Evolutionary conservation across 2,329 filamentous ascomycete genomes (phyloP), one percentile per base, ranked within the genome.

Genomic region (Aspergillus spinulosporus): DNA sequence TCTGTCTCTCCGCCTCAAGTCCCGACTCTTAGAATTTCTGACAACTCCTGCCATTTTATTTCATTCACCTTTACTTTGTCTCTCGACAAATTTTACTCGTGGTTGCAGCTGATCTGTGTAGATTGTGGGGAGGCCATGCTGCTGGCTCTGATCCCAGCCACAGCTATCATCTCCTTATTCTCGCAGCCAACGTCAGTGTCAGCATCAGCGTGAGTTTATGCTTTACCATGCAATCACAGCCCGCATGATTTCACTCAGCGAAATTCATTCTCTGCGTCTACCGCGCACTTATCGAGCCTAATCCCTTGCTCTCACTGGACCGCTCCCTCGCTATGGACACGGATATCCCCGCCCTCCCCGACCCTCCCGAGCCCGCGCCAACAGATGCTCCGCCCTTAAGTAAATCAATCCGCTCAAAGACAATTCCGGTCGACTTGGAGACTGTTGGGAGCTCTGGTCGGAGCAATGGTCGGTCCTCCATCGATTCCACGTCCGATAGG

Each of bases 401-500:
- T 9, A 71, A 68, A 64, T 64, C 69, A 21, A 72, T 65, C 49
- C 74, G 75, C 15, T 72, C 70, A 53, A 71, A 66, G 61, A 74
- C 72, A 11, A 64, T 68, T n/a, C 66, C 70, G 32, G 66, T 63
- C 31, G 74, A 74, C 31, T 54, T 68, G 7, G 73, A 74, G 44
- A 59, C 62, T 11, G 63, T 69, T 46, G 64, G 65, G 29, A 68
- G 62, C 49, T 69, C 70, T 11, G 56, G 62, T 49, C 66, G 68
- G 36, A 72, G 72, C 59, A 71, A 70, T 65, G 65, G 65, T 49
- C 71, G 69, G 34, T 70, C 68, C 40, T 78, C 76, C 11, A 65
- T 71, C 31, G 74, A 74, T 44, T 76, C 74, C 5, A 68, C 62
- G 5, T 58, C 67, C 37, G 74, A 77, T 49, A 66, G 70, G 60